Conservation (phyloP, 2,329 filamentous ascomycete species). For the Hypocrella siamensis region DNA sequence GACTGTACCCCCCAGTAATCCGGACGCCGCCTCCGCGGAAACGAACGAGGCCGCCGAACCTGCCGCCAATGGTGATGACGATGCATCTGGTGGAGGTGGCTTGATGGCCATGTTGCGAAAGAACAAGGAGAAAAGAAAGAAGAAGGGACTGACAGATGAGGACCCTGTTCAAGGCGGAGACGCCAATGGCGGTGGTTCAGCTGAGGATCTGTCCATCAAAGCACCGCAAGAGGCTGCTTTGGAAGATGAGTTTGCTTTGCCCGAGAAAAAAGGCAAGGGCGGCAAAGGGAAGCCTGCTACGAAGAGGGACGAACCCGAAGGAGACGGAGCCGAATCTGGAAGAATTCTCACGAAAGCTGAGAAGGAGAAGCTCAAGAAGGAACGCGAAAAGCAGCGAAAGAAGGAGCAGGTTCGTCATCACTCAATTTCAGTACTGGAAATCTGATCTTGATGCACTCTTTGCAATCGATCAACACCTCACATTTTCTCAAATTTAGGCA, state of each 20-base stretch:
- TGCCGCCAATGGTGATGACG: constrained; percentile 36
- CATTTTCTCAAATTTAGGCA: constrained; percentile 27
- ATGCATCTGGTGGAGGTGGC: constrained; percentile 43
- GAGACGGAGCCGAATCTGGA: constrained; percentile 38
- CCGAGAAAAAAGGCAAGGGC: constrained; percentile 59
- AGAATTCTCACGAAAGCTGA: constrained; percentile 89
- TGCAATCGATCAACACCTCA: too few species aligned
- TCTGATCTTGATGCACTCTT: too few species aligned
- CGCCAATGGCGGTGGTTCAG: constrained; percentile 17
- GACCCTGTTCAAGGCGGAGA: constrained; percentile 50
- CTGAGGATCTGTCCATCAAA: constrained; percentile 37
- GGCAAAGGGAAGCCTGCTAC: constrained; percentile 28
- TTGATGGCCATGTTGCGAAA: constrained; percentile 70
- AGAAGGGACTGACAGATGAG: constrained; percentile 66
- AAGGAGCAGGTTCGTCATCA: constrained; percentile 65
- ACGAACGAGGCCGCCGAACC: constrained; percentile 19
- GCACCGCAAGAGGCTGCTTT: constrained; percentile 66
- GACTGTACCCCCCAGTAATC: constrained; percentile 47
- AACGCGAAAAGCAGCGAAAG: constrained; percentile 95
- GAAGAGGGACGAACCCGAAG: constrained; percentile 31
- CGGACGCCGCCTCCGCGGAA: constrained; percentile 30
- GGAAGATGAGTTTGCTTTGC: constrained; percentile 74
- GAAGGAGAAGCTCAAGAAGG: constrained; percentile 96
- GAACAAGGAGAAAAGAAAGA: constrained; percentile 75
- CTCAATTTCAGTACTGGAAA: background rate